Evolutionary conservation across 495 filamentous ascomycete genomes (phyloP).

Genomic region (Trichoderma gamsii): DNA sequence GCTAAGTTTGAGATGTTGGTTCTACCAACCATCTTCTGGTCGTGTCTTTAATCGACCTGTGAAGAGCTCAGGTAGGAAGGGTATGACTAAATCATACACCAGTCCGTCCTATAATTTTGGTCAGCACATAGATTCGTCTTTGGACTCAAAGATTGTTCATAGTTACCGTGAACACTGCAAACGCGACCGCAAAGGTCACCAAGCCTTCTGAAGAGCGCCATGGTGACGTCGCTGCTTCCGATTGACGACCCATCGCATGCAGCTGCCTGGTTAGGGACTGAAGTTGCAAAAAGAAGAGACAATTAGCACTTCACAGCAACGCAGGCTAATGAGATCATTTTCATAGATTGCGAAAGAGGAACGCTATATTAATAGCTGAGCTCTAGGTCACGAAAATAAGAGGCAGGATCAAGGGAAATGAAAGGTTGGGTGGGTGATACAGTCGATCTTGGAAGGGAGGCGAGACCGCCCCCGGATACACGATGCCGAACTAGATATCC

Average conservation of each 20-base stretch:
- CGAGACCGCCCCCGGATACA: background rate
- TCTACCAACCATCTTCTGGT: background rate
- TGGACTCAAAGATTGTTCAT: background rate
- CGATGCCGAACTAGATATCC: background rate
- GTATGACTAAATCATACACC: slow-evolving; percentile 5
- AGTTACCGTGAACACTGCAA: background rate
- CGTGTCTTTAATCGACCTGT: background rate
- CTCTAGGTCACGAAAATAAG: background rate
- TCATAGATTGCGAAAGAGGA: background rate
- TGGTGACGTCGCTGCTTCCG: background rate
- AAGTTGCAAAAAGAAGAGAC: background rate
- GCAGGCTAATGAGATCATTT: background rate
- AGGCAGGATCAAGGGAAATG: background rate
- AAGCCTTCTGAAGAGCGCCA: slow-evolving; percentile 1
- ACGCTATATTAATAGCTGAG: background rate
- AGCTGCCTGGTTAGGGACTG: background rate
- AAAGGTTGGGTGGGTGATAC: background rate
- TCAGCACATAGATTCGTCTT: background rate
- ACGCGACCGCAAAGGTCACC: background rate
- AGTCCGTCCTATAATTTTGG: background rate
- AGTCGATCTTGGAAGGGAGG: background rate
- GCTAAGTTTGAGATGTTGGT: background rate
- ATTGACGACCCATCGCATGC: background rate
- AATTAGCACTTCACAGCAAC: background rate
- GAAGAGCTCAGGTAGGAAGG: slow-evolving; percentile 10